Evolutionary conservation across 495 filamentous ascomycete species (phyloP), one percentile per base, ranked within the genome.

Genomic region (Aspergillus steynii): DNA sequence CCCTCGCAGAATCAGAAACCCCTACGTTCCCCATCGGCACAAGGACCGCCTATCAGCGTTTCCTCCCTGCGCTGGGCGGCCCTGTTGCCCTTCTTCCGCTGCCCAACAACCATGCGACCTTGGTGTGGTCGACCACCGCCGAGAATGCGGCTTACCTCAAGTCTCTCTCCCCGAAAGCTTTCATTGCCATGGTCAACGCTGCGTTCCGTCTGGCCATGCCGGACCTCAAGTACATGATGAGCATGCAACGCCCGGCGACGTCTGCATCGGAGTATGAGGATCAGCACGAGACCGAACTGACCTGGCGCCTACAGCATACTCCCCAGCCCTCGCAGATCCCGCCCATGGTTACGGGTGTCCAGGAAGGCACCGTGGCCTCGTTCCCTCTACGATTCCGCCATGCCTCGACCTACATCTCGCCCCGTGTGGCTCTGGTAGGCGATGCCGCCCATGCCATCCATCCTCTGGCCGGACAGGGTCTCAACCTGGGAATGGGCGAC

Each of bases 401-500:
- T 67, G 91, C 95, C 6, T 88, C 92, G 58, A 90, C 91, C 4
- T 99, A 99, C 75, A 90, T 93, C 60, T 90, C 88, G 1, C 89
- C 95, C 62, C 88, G 95, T 3, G 80, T 96, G 9, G 95, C 93
- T 0, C 84, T 99, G 1, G 85, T 97, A 45, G 95, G 93, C 53
- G 95, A 99, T 66, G 95, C 95, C 3, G 96, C 95, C 7, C 95
- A 99, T 70, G 93, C 92, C 29, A 86, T 96, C 65, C 95, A 99
- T 71, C 95, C 95, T 0, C 85, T 99, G 29, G 95, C 93, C 1
- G 95, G 95, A 5, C 95, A 98, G 71, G 95, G 95, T 1, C 83
- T 99, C 15, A 99, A 99, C 68, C 91, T 96, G 66, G 95, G 95
- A 4, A 86, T 96, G 58, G 91, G 85, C 20, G 95, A 99, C 70